Evolutionary conservation across 768 basidiomycete species (phyloP).

Genomic region (Podaxis mareebaensis): DNA sequence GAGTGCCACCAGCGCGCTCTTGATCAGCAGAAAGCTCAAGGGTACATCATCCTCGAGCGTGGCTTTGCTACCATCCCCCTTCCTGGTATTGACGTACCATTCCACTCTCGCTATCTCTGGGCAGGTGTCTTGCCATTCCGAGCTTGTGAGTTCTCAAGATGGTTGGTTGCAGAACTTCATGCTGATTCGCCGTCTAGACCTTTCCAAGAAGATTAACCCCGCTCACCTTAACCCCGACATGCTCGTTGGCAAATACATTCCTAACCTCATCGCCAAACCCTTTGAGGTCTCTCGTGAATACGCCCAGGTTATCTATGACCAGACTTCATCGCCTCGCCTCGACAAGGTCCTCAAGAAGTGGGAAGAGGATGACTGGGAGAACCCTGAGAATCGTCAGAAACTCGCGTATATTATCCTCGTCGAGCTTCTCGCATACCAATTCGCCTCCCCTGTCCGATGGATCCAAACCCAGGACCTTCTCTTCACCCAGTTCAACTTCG

Average conservation of each 20-base stretch:
- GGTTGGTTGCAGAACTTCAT: conserved; percentile 1
- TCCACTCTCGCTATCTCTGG: conserved; percentile 99
- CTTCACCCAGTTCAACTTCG: conserved; percentile 84
- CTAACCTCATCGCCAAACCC: conserved; percentile 90
- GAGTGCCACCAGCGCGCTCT: conserved; percentile 75
- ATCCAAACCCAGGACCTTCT: conserved; percentile 98
- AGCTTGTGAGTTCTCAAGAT: conserved; percentile 65
- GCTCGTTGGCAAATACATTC: conserved; percentile 93
- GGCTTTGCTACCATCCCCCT: conserved; percentile 96
- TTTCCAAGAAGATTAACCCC: conserved; percentile 97
- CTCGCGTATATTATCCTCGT: conserved; percentile 96
- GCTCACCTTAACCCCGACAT: conserved; percentile 91
- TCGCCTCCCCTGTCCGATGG: conserved; percentile 98
- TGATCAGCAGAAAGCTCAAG: conserved; percentile 78
- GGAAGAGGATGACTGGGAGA: conserved; percentile 90
- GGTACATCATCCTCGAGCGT: conserved; percentile 92
- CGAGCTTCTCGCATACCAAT: conserved; percentile 96
- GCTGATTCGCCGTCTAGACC: conserved; percentile 48
- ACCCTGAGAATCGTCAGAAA: conserved; percentile 81
- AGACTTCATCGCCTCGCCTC: conserved; percentile 93
- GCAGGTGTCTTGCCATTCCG: conserved; percentile 98
- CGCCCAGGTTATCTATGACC: conserved; percentile 93
- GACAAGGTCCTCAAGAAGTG: conserved; percentile 93
- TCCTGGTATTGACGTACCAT: conserved; percentile 97
- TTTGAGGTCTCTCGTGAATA: conserved; percentile 86